These are phyloP conservation scores for Onygenales sp. DNA, from an alignment of 2,329 filamentous ascomycete species.

Conservation along the genomic window DNA sequence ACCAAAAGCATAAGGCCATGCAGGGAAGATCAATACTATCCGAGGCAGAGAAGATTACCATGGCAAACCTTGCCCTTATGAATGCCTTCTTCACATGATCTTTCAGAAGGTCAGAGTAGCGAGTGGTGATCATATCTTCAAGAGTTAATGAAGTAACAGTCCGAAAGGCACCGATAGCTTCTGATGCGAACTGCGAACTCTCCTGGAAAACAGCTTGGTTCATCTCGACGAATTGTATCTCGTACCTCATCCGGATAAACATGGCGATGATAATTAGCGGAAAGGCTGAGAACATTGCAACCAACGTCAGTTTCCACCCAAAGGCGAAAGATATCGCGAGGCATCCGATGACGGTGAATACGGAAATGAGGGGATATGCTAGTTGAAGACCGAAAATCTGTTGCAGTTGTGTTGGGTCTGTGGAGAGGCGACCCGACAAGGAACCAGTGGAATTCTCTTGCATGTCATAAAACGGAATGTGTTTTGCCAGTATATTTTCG, in stretches of 20 bases:
- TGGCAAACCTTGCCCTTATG: constrained; percentile 52
- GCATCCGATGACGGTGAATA: constrained; percentile 57
- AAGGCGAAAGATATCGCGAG: constrained; percentile 60
- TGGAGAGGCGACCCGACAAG: constrained; percentile 38
- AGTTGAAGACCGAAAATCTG: constrained; percentile 41
- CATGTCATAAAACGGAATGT: constrained; percentile 33
- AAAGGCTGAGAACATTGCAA: constrained; percentile 52
- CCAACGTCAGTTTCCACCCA: constrained; percentile 67
- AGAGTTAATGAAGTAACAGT: constrained; percentile 63
- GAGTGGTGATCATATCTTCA: constrained; percentile 53
- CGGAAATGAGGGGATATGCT: constrained; percentile 47
- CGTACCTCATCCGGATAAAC: constrained; percentile 50
- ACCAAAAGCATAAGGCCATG: constrained; percentile 55
- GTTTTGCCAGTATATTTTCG: constrained; percentile 35
- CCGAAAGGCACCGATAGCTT: constrained; percentile 63
- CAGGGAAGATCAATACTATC: constrained; percentile 56
- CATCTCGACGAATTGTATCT: constrained; percentile 58
- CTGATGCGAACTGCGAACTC: constrained; percentile 65
- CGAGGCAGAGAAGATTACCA: constrained; percentile 58
- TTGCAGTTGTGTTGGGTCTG: constrained; percentile 41
- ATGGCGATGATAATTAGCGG: constrained; percentile 42
- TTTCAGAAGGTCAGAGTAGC: constrained; percentile 51
- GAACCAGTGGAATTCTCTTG: constrained; percentile 41
- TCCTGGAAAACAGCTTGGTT: constrained; percentile 59
- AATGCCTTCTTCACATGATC: constrained; percentile 52